phyloP scores from a whole-genome alignment of 257 asterid species.

The Datura wrightii region DNA sequence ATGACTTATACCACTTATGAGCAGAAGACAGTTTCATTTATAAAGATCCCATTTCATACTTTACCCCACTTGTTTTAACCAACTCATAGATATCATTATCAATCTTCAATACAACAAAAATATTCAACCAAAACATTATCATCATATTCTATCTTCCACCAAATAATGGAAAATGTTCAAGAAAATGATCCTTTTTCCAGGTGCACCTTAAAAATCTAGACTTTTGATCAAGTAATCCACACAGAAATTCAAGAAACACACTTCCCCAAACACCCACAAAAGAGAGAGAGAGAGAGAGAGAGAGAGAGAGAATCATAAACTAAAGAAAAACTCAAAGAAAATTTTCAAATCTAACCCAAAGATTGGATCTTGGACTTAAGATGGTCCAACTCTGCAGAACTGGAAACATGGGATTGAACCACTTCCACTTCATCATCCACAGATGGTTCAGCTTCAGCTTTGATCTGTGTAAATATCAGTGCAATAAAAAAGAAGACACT shows the following conservation, averaged over 20 bases:
- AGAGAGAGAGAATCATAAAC: not conserved
- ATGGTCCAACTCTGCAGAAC: conserved; percentile 44
- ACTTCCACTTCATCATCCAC: conserved; percentile 48
- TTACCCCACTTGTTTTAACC: not conserved
- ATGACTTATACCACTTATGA: not conserved
- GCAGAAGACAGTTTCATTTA: not conserved
- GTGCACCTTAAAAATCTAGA: not conserved
- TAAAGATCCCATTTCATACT: not conserved
- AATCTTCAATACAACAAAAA: not conserved
- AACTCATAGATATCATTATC: not conserved
- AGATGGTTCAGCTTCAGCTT: conserved; percentile 47
- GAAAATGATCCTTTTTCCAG: not conserved
- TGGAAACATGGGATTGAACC: conserved; percentile 52
- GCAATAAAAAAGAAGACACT: not conserved
- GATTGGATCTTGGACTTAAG: conserved; percentile 68
- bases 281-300: no score
- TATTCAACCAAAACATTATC: not conserved
- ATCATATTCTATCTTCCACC: not conserved
- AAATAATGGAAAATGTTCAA: not conserved
- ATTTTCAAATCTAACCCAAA: conserved; percentile 61
- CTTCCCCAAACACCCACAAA: not conserved
- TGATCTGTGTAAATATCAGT: conserved; percentile 45
- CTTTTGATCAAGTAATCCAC: not conserved
- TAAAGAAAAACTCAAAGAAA: not conserved
- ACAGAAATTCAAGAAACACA: not conserved